Base-by-base conservation (phyloP, 805 yeast genomes). In the Cyberlindnera saturnus region DNA sequence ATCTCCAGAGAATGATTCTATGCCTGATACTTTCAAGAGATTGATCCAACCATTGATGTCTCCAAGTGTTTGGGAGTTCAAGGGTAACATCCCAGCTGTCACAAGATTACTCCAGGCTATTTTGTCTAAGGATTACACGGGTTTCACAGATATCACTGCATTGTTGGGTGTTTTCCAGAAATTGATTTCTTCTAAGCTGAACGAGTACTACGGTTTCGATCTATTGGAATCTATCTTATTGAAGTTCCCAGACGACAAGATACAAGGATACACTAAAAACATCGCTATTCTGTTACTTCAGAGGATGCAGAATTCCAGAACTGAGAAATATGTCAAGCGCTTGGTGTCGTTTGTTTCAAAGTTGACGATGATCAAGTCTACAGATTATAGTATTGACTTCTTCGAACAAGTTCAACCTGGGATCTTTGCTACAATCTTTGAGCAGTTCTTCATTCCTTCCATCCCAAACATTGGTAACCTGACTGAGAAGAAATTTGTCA, bases 161-260 rank as follows among this genome's bases (percentile, higher is more conserved):
- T 75, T 93, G 28, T 69, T 93, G 34, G 99, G 99, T 33, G 96
- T 93, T n/a, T 95, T 87, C 71, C 99, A 95, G 66, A 88, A 90
- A 61, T 70, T 93, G 51, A 79, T 93, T 40, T 80, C 96, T 1
- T 87, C 97, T 0, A 85, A 83, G 51, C 74, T 79, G 14, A 83
- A 88, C 55, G 98, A 93, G 55, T 65, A 66, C 32, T 74, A 79
- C 55, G 98, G 97, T 2, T 84, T 93, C 62, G 98, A 93, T 44
- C 67, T 93, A 35, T 65, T 93, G 36, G 90, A 86, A 59, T 67
- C 74, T 3, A 81, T 93, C 39, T 62, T 91, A 35, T 56, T 77
- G 35, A 64, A 72, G 45, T 65, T 88, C 36, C 81, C 86, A 6
- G 53, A 78, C 35, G 59, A 57, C 0, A 49, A 61, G 4, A 61